Evolutionary conservation across 371 early-diverging fungal genomes (phyloP), one percentile per base, ranked within the genome.

Genomic region (Dinochytrium kinnereticum): DNA sequence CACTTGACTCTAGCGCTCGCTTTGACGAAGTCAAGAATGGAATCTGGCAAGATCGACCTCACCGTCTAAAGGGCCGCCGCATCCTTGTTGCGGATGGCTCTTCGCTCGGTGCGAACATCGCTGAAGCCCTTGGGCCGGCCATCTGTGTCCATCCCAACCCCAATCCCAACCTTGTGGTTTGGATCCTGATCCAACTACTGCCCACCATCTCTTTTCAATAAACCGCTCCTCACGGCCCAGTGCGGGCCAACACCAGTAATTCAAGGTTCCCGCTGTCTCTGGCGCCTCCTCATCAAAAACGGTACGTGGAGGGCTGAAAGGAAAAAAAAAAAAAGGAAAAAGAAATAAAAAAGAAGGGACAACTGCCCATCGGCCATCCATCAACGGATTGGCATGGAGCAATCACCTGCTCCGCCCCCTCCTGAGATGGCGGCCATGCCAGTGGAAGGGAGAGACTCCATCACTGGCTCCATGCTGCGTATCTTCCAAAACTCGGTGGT

Each of bases 21-120:
- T 19, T 7, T 44, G 19, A 19, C 19, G 44, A 13, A 44, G 7
- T 44, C 44, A 13, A 44, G 19, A 13, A 44, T 44, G 44, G 44
- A 19, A 13, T 44, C 19, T 44, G 44, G 44, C 44, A 44, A 44
- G 44, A 44, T 13, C 44, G 44, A 44, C 19, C 7, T 7, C 44
- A 44, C 44, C 44, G 44, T 44, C 19, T 44, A 44, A 44, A 13
- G 44, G 44, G 7, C 44, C 44, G 7, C 13, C 7, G 44, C 13
- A 13, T 44, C 7, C 19, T 19, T 44, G 13, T 7, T 44, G 13
- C 44, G 7, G 13, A 21, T 53, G 55, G 55, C 26, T 24, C 5
- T 53, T 53, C 55, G 55, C 55, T 53, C 55, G 55, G 55, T 53
- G 55, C 26, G 7, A 13, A 53, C 55, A 53, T 53, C 26, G n/a